Evolutionary conservation across 208 protist species (phyloP).

Genomic region (Angomonas ambiguus): DNA sequence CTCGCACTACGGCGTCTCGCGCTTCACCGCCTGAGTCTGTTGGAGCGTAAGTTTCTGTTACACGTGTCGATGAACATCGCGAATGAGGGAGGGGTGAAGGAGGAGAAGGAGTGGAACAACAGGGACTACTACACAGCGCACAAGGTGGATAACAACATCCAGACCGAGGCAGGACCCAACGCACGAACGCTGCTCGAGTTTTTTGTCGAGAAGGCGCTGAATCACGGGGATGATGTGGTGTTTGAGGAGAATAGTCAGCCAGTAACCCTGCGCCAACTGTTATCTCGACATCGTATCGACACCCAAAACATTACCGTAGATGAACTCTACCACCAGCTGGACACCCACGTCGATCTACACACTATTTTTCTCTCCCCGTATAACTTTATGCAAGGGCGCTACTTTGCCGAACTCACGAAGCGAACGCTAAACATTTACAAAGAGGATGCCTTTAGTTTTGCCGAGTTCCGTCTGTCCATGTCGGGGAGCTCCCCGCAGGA

Average conservation of each 20-base stretch:
- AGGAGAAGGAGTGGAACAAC: slow-evolving; percentile 90
- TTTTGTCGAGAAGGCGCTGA: slow-evolving; percentile 85
- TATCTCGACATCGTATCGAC: slow-evolving; percentile 73
- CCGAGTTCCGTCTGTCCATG: slow-evolving; percentile 82
- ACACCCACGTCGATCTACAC: slow-evolving; percentile 59
- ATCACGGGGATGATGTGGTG: slow-evolving; percentile 87
- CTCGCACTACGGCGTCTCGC: slow-evolving; percentile 71
- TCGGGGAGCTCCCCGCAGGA: slow-evolving; percentile 79
- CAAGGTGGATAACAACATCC: slow-evolving; percentile 91
- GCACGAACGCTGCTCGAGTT: slow-evolving; percentile 86
- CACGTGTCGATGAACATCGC: slow-evolving; percentile 91
- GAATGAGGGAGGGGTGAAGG: slow-evolving; percentile 65
- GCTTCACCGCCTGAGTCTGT: slow-evolving; percentile 79
- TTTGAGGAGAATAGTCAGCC: slow-evolving; percentile 76
- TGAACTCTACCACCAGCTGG: slow-evolving; percentile 79
- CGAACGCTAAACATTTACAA: slow-evolving; percentile 75
- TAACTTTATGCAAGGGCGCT: slow-evolving; percentile 91
- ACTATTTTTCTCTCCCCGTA: slow-evolving; percentile 75
- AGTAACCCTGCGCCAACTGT: slow-evolving; percentile 74
- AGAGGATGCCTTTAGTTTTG: slow-evolving; percentile 82
- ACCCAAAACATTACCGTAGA: slow-evolving; percentile 78
- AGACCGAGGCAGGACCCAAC: slow-evolving; percentile 83
- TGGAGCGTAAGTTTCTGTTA: slow-evolving; percentile 92
- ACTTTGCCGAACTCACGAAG: slow-evolving; percentile 91
- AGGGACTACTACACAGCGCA: slow-evolving; percentile 87